Percentiles rank a stretch among this genome's conserved stretches.
These are phyloP conservation scores for Euphorbia pulcherrima DNA, from an alignment of 345 rosid species.

Conservation along the genomic window DNA sequence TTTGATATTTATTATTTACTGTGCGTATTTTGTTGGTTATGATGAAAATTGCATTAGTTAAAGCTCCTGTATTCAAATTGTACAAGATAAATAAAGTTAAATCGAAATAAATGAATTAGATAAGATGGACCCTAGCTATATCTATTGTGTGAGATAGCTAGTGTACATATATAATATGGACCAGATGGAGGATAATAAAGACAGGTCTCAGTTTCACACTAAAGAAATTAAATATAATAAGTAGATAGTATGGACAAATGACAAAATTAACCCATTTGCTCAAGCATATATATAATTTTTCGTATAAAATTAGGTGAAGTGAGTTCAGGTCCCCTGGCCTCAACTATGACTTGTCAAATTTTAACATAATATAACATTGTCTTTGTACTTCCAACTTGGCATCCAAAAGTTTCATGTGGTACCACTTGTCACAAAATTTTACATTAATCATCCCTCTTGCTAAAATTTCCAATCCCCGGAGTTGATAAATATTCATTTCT, in stretches of 20 bases:
- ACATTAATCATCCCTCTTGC: neutral
- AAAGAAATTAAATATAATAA: no score
- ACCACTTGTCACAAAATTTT: constrained; percentile 11
- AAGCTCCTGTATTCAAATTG: no score
- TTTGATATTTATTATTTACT: no score
- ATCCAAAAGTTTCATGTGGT: constrained; percentile 16
- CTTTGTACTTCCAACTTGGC: constrained; percentile 31
- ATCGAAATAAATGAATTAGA: neutral
- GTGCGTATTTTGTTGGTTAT: no score
- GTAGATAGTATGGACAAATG: no score
- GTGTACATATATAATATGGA: neutral
- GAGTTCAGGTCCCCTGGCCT: constrained; percentile 21
- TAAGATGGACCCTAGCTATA: constrained; percentile 3
- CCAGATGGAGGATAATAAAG: neutral
- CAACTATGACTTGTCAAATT: constrained; percentile 18
- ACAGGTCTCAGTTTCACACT: neutral
- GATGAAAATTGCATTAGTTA: no score
- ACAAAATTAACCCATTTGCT: neutral
- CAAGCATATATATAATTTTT: no score
- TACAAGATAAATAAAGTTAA: no score
- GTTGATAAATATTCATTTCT: neutral
- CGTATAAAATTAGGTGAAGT: neutral
- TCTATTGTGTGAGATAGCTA: no score
- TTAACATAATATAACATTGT: constrained; percentile 18
- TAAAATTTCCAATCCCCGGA: no score